These are phyloP conservation scores for Clavispora asparagi DNA, from an alignment of 805 yeast species.

Conservation along the genomic window DNA sequence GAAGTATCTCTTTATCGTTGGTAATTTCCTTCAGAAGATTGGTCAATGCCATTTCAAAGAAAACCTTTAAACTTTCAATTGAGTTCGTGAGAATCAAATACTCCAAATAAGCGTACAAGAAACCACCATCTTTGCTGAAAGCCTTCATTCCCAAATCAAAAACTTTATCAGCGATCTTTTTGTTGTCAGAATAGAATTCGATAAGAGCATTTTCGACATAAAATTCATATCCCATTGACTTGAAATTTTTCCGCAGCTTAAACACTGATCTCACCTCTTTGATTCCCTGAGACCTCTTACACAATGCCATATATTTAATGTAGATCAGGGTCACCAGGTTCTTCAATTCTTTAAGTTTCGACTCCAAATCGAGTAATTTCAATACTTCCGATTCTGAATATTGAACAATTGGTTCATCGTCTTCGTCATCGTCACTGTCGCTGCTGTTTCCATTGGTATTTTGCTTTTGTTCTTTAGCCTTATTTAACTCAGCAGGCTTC, in stretches of 20 bases:
- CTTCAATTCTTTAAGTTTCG: constrained; percentile 19
- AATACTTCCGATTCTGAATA: constrained; percentile 19
- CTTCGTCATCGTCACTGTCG: not conserved
- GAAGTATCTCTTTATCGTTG: constrained; percentile 13
- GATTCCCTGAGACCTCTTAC: constrained; percentile 63
- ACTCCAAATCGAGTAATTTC: constrained; percentile 15
- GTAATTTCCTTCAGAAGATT: constrained; percentile 38
- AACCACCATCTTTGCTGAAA: constrained; percentile 51
- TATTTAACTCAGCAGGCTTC: constrained; percentile 6
- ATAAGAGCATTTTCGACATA: constrained; percentile 77
- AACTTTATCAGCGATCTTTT: constrained; percentile 66
- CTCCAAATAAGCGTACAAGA: constrained; percentile 62
- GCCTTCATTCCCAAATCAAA: constrained; percentile 73
- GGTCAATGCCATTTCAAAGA: constrained; percentile 73
- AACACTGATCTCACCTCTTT: constrained; percentile 71
- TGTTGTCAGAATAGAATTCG: constrained; percentile 66
- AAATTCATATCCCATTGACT: constrained; percentile 64
- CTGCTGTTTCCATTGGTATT: constrained; percentile 5
- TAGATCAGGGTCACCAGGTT: constrained; percentile 58
- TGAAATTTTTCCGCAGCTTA: constrained; percentile 54
- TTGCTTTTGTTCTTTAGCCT: constrained; percentile 7
- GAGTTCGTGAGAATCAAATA: constrained; percentile 66
- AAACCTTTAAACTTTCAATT: constrained; percentile 70
- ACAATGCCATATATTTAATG: constrained; percentile 63
- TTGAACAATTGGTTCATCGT: constrained; percentile 3